Percentiles rank a stretch among this genome's conserved stretches.
Conservation (phyloP, 306 rosid species). For the Datisca glomerata region DNA sequence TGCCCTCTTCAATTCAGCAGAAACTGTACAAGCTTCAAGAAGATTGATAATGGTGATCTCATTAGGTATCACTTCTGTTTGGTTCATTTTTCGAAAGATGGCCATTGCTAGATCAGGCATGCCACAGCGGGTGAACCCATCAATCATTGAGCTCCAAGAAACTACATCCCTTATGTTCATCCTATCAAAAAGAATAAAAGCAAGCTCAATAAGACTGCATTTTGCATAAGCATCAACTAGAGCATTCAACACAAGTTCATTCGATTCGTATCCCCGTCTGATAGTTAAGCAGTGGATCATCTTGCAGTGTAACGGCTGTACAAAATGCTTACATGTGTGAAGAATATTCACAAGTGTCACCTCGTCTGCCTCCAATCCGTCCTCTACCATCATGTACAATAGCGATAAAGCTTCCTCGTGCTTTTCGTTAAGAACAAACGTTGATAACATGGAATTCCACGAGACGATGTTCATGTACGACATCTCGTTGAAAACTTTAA, state of each 20-base stretch:
- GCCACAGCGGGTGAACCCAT: slow-evolving; percentile 26
- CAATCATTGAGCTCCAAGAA: slow-evolving; percentile 43
- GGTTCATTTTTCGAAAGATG: slow-evolving; percentile 21
- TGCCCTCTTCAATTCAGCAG: slow-evolving; percentile 21
- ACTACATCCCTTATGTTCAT: slow-evolving; percentile 25
- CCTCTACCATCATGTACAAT: slow-evolving; percentile 20
- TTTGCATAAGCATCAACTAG: slow-evolving; percentile 35
- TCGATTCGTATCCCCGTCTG: slow-evolving; percentile 20
- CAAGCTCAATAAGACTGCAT: slow-evolving; percentile 22
- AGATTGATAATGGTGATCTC: slow-evolving; percentile 19
- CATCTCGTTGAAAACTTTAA: slow-evolving; percentile 19
- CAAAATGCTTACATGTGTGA: slow-evolving; percentile 26
- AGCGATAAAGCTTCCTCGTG: slow-evolving; percentile 21
- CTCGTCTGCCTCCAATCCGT: slow-evolving; percentile 23
- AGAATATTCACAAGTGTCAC: slow-evolving; percentile 35
- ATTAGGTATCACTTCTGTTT: slow-evolving; percentile 21
- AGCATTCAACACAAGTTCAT: slow-evolving; percentile 23
- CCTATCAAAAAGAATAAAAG: slow-evolving; percentile 22
- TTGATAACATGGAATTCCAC: slow-evolving; percentile 29
- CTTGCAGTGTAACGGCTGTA: slow-evolving; percentile 16
- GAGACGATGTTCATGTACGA: slow-evolving; percentile 26
- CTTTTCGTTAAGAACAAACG: slow-evolving; percentile 24
- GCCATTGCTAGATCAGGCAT: slow-evolving; percentile 23
- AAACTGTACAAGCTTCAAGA: slow-evolving; percentile 29
- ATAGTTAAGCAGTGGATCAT: slow-evolving; percentile 22